Conservation (phyloP, 345 rosid genomes). For the Aegle marmelos region DNA sequence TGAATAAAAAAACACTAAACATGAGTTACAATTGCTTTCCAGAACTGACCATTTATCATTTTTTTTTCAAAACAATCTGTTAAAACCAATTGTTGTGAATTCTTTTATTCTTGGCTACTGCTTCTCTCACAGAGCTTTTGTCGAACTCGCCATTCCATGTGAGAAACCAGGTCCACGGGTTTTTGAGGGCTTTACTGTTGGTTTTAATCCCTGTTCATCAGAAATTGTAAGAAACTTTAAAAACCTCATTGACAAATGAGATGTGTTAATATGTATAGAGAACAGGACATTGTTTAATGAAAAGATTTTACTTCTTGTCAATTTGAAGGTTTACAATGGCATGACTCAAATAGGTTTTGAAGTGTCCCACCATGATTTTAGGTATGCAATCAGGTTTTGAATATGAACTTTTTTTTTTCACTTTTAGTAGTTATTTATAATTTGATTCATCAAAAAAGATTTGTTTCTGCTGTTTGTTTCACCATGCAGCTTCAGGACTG, state of each 20-base stretch:
- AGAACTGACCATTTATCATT: background rate
- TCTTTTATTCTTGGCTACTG: slow-evolving; percentile 14
- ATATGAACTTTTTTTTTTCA: background rate
- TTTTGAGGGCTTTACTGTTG: slow-evolving; percentile 88
- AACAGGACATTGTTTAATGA: slow-evolving; percentile 3
- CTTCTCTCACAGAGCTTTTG: slow-evolving; percentile 48
- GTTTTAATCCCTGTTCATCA: slow-evolving; percentile 93
- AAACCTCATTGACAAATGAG: slow-evolving; percentile 1
- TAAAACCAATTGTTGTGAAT: background rate
- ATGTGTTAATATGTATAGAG: background rate
- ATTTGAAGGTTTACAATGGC: slow-evolving; percentile 76
- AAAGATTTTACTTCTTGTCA: background rate
- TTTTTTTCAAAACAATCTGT: slow-evolving; percentile 5
- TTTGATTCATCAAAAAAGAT: slow-evolving; percentile 7
- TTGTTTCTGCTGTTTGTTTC: background rate
- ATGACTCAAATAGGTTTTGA: slow-evolving; percentile 87
- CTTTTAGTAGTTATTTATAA: background rate
- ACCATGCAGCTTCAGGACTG: slow-evolving; percentile 65
- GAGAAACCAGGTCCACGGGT: slow-evolving; percentile 77
- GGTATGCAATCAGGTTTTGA: slow-evolving; percentile 37
- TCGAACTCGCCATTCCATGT: slow-evolving; percentile 85
- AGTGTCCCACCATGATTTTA: slow-evolving; percentile 49
- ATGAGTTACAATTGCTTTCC: background rate
- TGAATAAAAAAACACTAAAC: background rate
- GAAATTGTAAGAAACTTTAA: slow-evolving; percentile 65